Base-by-base conservation (phyloP, 805 yeast species). In the Candida alai region DNA sequence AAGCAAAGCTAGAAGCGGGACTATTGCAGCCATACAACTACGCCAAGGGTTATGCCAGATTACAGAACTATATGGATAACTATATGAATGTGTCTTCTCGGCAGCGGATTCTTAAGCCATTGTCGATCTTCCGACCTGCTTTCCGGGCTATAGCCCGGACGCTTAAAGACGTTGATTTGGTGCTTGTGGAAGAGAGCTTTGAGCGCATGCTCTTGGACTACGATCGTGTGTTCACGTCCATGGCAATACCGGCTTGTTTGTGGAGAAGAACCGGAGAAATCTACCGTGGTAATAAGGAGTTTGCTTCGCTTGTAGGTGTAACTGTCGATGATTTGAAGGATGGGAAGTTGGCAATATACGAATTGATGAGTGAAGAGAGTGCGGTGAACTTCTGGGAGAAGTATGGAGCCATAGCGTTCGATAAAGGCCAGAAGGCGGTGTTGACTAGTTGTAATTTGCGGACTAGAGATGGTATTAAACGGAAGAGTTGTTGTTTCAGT, bases 211-310 rank as follows among this genome's bases (percentile, higher is more conserved):
- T 90, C 28, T 64, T 90, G 34, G 96, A 90, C 48, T 88, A 90
- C 51, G 97, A 90, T 55, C 70, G 97, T 22, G 96, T 90, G 3
- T 90, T 90, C 62, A 88, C 97, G 0, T 83, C 95, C 4, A 88
- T 90, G 96, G 96, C 97, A 5, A 87, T 90, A 41, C 97, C 97
- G 2, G 96, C 97, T 1, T 90, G 97, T 60, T 68, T 90, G 19
- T 90, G 97, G 97, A 68, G 97, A 54, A 79, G 97, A 48, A 89
- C 97, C 0, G 97, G 97, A 2, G 97, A 90, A 47, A 90, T 90
- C 3, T 90, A 86, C 49, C 62, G 97, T 41, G 97, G 96, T 1
- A 90, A 90, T 58, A 88, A 89, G 54, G 97, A 90, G 55, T 90
- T 90, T 73, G 97, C 97, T 0, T 83, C 89, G 1, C 59, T 90